Evolutionary conservation across 768 basidiomycete genomes (phyloP), one percentile per base, ranked within the genome.

Genomic region (Paxillus ammoniavirescens): DNA sequence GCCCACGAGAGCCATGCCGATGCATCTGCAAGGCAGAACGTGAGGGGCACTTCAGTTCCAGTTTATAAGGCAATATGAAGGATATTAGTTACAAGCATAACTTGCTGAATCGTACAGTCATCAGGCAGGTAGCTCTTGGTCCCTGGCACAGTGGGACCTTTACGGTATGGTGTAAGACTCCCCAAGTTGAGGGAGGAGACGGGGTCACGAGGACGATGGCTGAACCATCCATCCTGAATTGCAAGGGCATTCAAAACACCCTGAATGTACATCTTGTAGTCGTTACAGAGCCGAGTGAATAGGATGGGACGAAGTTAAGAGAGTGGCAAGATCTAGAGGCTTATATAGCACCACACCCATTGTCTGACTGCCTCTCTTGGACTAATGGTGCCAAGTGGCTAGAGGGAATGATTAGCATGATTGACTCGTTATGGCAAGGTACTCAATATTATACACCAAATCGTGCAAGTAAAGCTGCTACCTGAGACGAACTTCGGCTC

Each of bases 1-100:
- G 73, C 56, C 56, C 66, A 21, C 72, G 67, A 49, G 64, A 64
- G 36, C 73, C 73, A 54, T 74, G 73, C 31, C 72, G 55, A 51
- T 67, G 66, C 67, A 73, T 69, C 72, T 73, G 48, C 18, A 43
- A 37, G 36, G 42, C 33, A 21, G 28, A 17, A 14, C 30, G 21
- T 21, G 21, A 3, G 21, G 21, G 21, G 21, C 21, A 21, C 26
- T 26, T 26, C 10, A 38, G 31, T 30, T 41, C 31, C 15, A 28
- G 17, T 15, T 28, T 18, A 50, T 17, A n/a, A 17, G 18, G 12
- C 8, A 15, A 14, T 36, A 15, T 23, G 18, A 17, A 49, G 28
- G 36, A 7, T 30, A 37, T 10, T 48, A 5, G 14, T 44, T 56
- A 72, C 72, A 46, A 70, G 62, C 62, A 67, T 63, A 50, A 71